Base-by-base conservation (phyloP, 78 protist genomes). In the Capsaspora owczarzaki region DNA sequence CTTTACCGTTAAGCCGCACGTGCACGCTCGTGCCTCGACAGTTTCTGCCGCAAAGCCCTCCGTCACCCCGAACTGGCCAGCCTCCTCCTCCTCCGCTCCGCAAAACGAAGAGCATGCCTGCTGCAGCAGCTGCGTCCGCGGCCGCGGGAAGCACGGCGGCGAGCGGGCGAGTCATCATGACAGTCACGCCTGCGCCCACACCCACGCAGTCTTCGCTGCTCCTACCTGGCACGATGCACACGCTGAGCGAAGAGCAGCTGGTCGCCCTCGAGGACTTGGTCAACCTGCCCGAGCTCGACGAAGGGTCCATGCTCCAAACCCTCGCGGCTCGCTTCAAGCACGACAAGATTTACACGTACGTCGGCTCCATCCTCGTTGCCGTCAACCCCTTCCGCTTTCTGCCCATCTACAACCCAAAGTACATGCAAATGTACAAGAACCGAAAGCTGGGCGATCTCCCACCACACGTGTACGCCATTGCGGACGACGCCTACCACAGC, bases 381-480 rank as follows among this genome's bases (percentile, higher is more conserved):
- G 82, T 91, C 29, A 94, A 94, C 87, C 97, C 97, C 37, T 94
- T 85, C 88, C 81, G 72, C 35, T 25, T 63, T 31, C 76, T 90
- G 31, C 35, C 46, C 49, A 81, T 82, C 51, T 84, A 82, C 74
- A 74, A 56, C 16, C 80, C 61, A 27, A 69, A 82, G 56, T 60
- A 60, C 41, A 68, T 86, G 33, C 74, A 80, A 19, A 22, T 41
- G 19, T 86, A 86, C 72, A 49, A 40, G 61, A 87, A 87, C 6
- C 56, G 85, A 61, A 61, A 80, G 37, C 61, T 66, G 38, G 87
- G 61, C 79, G 89, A 86, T 78, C 74, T 79, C 74, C 85, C 90
- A 43, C 93, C 89, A 40, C 96, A 93, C 87, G 83, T 89, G 51
- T 94, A 70, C 79, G 94, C 95, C 33, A 78, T 94, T 16, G 93